Evolutionary conservation across 139 green algal genomes (phyloP), one percentile per base, ranked within the genome.

Genomic region (Pycnococcus provasolii): DNA sequence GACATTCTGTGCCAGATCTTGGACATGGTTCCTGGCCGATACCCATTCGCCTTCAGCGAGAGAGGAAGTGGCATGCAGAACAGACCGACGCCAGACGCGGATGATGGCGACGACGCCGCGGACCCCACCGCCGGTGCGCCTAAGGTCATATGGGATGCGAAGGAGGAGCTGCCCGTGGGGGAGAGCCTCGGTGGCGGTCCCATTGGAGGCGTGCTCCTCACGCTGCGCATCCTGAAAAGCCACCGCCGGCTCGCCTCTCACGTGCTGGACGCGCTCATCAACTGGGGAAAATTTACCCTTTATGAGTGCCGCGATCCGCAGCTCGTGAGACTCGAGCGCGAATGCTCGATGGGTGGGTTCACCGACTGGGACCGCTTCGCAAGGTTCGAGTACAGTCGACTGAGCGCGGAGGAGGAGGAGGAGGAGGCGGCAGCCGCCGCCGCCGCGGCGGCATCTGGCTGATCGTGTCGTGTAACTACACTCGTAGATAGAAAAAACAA

Each of bases 201-300:
- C 50, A 13, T 55, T 55, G 50, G 50, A 55, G 13, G 13, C 50
- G 50, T 26, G 26, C 45, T 74, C 5, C 84, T 91, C 74, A 90
- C 81, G 26, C 69, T 95, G 70, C 58, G 81, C 9, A 92, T 98
- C 82, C 79, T 99, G 3, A 87, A 85, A 65, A 78, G 80, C 26
- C 26, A 26, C 44, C 76, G 83, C 42, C 61, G 70, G 42, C 84
- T 95, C 69, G 82, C 85, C 0, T 85, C 82, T 41, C 90, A 90
- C 45, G 83, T 98, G 26, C 97, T 99, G 83, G 97, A 97, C 77
- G 87, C 94, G 42, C 79, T 99, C 1, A 97, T 97, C 87, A 97
- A 97, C 79, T 81, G 98, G 37, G 90, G 95, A 82, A 99, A 99
- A 79, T 97, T 99, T 73, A 82, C 98, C n/a, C 84, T 81, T 0